Evolutionary conservation across 306 rosid genomes (phyloP).

Genomic region (Astragalus glycyphyllos): DNA sequence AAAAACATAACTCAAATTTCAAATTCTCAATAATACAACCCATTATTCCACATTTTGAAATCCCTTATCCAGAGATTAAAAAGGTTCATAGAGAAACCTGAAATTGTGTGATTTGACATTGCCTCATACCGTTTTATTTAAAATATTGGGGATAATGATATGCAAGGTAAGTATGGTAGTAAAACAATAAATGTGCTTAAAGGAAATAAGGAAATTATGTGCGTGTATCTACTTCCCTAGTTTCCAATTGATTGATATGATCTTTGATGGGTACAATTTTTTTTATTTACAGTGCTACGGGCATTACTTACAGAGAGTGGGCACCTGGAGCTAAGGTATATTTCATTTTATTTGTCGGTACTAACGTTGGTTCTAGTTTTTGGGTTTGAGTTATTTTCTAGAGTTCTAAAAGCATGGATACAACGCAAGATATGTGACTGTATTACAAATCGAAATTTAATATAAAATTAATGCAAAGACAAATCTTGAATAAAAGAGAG

Average conservation of each 20-base stretch:
- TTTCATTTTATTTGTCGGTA: constrained; percentile 37
- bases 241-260: constrained; percentile 30
- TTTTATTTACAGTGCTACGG: constrained; percentile 70
- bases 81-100: not conserved
- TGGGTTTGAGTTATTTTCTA: constrained; percentile 22
- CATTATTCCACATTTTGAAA: not conserved
- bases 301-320: constrained; percentile 96
- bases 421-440: not conserved
- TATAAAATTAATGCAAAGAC: not conserved
- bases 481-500: not conserved
- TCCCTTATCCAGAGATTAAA: not conserved
- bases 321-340: constrained; percentile 97
- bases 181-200: constrained; percentile 20
- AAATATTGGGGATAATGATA: not conserved
- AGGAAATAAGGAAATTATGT: not conserved
- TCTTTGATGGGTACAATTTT: constrained; percentile 38
- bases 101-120: not conserved
- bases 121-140: not conserved
- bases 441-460: not conserved
- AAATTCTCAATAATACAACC: not conserved
- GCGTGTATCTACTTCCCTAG: not conserved
- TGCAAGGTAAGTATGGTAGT: not conserved
- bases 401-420: constrained; percentile 14
- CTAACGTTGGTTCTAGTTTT: not conserved
- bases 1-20: not conserved